These are phyloP conservation scores for Arabis alpina DNA, from an alignment of 345 rosid species.

Conservation along the genomic window DNA sequence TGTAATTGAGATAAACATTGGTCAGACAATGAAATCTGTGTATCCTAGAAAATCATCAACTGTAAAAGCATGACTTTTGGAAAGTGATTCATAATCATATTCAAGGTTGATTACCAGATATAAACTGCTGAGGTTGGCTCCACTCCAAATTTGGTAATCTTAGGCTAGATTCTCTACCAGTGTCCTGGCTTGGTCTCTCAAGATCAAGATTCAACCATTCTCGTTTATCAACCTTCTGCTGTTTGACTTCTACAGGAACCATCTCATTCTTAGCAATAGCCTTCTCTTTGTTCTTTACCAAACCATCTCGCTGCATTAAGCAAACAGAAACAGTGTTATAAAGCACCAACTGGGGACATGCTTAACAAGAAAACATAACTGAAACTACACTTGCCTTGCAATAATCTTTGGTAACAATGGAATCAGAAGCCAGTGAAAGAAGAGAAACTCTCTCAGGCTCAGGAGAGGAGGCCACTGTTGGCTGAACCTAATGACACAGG, in stretches of 20 bases:
- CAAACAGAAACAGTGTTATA: slow-evolving; percentile 20
- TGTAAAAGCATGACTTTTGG: not conserved
- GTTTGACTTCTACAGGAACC: slow-evolving; percentile 24
- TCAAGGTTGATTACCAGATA: slow-evolving; percentile 43
- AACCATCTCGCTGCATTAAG: slow-evolving; percentile 27
- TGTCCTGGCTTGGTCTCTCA: slow-evolving; percentile 43
- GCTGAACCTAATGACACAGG: slow-evolving; percentile 53
- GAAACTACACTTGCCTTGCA: slow-evolving; percentile 33
- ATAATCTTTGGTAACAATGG: slow-evolving; percentile 18
- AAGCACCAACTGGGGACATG: slow-evolving; percentile 9
- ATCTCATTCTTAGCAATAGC: slow-evolving; percentile 36
- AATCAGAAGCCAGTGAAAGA: slow-evolving; percentile 38
- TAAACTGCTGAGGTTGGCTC: slow-evolving; percentile 42
- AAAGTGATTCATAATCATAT: slow-evolving; percentile 14
- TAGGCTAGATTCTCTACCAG: slow-evolving; percentile 34
- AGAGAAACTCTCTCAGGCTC: slow-evolving; percentile 36
- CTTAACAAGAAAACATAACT: not conserved
- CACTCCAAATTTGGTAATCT: slow-evolving; percentile 35
- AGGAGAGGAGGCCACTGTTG: slow-evolving; percentile 49
- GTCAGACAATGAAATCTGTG: slow-evolving; percentile 6
- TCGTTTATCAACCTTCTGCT: slow-evolving; percentile 32
- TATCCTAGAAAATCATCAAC: slow-evolving; percentile 13
- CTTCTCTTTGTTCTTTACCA: slow-evolving; percentile 34
- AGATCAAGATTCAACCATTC: slow-evolving; percentile 47
- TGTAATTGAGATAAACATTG: slow-evolving; percentile 35